Conservation (phyloP, 441 rosid species). For the Euphorbia celastroides region DNA sequence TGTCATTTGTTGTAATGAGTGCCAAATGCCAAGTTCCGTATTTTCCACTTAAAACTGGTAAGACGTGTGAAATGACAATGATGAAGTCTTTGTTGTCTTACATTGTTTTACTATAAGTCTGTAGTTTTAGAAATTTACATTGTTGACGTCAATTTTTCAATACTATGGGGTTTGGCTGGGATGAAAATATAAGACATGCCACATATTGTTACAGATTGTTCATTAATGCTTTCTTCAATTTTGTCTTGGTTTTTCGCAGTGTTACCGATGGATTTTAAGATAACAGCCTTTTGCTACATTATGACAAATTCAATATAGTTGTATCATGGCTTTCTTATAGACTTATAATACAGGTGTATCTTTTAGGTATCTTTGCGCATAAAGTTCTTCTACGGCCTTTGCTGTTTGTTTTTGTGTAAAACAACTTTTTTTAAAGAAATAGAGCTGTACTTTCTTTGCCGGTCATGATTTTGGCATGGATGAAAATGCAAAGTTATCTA, state of each 20-base stretch:
- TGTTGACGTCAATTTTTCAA: not conserved
- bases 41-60: not conserved
- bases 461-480: not conserved
- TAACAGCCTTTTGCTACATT: not conserved
- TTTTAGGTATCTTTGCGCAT: no score
- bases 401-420: not conserved
- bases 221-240: not conserved
- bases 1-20: not conserved
- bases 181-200: conserved; percentile 1
- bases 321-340: not conserved
- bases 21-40: not conserved
- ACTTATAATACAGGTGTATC: not conserved
- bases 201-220: not conserved
- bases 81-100: not conserved
- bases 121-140: not conserved
- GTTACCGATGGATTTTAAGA: not conserved
- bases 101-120: conserved; percentile 5
- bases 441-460: not conserved
- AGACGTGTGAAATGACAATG: not conserved
- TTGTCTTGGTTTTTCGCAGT: not conserved
- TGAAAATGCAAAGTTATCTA: not conserved
- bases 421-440: not conserved
- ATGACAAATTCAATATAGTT: not conserved
- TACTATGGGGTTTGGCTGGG: not conserved
- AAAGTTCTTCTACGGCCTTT: no score